phyloP scores from a whole-genome alignment of 441 rosid species.

The Pelargonium cotyledonis region DNA sequence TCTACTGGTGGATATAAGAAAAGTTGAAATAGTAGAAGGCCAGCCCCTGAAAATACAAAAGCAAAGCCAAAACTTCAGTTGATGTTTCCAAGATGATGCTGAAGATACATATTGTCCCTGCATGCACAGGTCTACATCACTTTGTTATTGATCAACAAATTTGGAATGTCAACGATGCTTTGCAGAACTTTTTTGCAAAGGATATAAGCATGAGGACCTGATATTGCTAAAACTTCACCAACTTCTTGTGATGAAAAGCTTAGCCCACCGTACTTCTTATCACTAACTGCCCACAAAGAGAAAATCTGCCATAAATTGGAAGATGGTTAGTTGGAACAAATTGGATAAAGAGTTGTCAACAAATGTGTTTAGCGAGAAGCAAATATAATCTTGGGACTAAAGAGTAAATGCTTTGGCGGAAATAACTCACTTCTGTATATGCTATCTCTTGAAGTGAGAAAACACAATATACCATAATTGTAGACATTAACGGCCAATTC shows the following conservation, averaged over 20 bases:
- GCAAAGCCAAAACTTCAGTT: constrained; percentile 9
- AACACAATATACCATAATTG: constrained; percentile 46
- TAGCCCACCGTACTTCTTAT: constrained; percentile 43
- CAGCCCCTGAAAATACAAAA: constrained; percentile 34
- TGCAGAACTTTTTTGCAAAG: background rate
- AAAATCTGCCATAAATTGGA: constrained; percentile 32
- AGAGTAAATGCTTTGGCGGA: background rate
- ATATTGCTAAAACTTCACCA: constrained; percentile 48
- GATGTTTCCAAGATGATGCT: background rate
- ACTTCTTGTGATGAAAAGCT: constrained; percentile 51
- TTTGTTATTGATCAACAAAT: too few species aligned
- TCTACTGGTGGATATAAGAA: constrained; percentile 42
- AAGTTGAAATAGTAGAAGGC: constrained; percentile 59
- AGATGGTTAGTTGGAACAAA: background rate
- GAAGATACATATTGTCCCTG: too few species aligned
- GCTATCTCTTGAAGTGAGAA: constrained; percentile 66
- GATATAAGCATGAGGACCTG: constrained; percentile 30
- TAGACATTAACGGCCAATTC: constrained; percentile 58
- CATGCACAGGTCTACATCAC: too few species aligned
- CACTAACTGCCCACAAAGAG: constrained; percentile 54
- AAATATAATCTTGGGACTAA: background rate
- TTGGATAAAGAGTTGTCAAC: background rate
- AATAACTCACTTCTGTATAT: constrained; percentile 46
- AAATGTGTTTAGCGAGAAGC: background rate
- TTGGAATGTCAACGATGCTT: background rate